Percentiles rank a stretch among this genome's conserved stretches.
These are phyloP conservation scores for Daldinia decipiens DNA, from an alignment of 495 filamentous ascomycete genomes.

Conservation along the genomic window DNA sequence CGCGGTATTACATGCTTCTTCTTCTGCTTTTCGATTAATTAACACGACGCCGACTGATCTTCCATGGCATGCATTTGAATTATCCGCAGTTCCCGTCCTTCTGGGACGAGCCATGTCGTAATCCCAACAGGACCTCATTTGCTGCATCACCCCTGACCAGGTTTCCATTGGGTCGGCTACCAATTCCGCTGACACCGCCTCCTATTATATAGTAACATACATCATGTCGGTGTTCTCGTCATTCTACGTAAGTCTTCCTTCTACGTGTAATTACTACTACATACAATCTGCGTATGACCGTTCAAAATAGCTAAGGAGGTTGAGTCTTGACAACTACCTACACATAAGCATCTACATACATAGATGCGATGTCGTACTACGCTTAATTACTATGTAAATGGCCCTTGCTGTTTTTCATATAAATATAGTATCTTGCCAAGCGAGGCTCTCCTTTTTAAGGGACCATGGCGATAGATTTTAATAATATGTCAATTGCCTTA, in stretches of 20 bases:
- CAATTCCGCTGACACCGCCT: constrained; percentile 47
- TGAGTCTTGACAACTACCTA: not conserved
- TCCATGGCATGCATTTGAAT: constrained; percentile 43
- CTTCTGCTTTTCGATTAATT: constrained; percentile 27
- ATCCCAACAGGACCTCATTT: constrained; percentile 30
- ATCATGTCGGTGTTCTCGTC: constrained; percentile 21
- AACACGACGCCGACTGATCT: constrained; percentile 34
- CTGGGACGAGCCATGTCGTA: constrained; percentile 42
- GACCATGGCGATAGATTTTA: not conserved
- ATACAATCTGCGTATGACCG: not conserved
- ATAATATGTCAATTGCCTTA: constrained; percentile 8
- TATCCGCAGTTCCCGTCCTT: constrained; percentile 44
- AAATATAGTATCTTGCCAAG: constrained; percentile 8
- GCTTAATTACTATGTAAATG: constrained; percentile 4
- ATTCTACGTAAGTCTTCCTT: not conserved
- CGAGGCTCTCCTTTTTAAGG: not conserved
- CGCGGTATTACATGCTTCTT: constrained; percentile 41
- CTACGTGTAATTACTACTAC: not conserved
- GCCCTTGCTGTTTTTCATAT: constrained; percentile 14
- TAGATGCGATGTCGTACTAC: not conserved
- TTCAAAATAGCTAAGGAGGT: not conserved
- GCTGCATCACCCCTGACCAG: constrained; percentile 24
- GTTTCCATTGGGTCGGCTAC: constrained; percentile 41
- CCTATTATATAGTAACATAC: constrained; percentile 14
- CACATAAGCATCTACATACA: not conserved